Evolutionary conservation across 305 asterid genomes (phyloP), one percentile per base, ranked within the genome.

Genomic region (Ilex paraguariensis): DNA sequence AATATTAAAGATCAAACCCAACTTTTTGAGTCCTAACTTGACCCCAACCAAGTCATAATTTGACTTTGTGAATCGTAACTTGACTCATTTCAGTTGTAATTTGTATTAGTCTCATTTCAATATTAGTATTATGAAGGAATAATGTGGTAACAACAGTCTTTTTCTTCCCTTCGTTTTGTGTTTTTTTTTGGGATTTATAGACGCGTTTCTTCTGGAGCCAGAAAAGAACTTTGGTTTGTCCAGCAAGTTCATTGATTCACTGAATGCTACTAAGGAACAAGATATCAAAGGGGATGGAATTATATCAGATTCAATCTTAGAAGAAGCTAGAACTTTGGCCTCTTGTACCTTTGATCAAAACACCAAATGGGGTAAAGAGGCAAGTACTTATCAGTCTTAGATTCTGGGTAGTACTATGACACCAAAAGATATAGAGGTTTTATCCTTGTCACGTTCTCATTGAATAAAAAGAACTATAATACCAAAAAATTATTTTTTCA

Each of bases 321-420:
- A 45, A 58, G 72, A 67, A 30, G 62, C 66, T 15, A 40, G 39
- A 45, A 30, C 3, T 31, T 10, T 67, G 15, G 56, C 72, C 57
- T 60, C 62, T 53, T 67, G 66, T 21, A 32, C 62, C 36, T 67
- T 30, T 10, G 72, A 67, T 40, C 28, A 54, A 55, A 56, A 52
- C 62, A 60, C 72, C 13, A 64, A 45, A 31, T 67, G 72, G 72
- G 72, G 72, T 28, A 52, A 60, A 60, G 66, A 67, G 72, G 72
- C 67, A 67, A 67, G 72, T 60, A 15, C 31, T 39, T 56, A 28
- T 13, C 7, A 1, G 13, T 15, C 6, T 16, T n/a, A 54, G 32
- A 54, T 21, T 21, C 28, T 21, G 28, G 28, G 28, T 21, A 21
- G 28, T 21, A 21, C 28, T 21, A 21, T 21, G 28, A 2, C 28